Evolutionary conservation across 176 grass and related monocot species (phyloP).

Genomic region (Juncus inflexus): DNA sequence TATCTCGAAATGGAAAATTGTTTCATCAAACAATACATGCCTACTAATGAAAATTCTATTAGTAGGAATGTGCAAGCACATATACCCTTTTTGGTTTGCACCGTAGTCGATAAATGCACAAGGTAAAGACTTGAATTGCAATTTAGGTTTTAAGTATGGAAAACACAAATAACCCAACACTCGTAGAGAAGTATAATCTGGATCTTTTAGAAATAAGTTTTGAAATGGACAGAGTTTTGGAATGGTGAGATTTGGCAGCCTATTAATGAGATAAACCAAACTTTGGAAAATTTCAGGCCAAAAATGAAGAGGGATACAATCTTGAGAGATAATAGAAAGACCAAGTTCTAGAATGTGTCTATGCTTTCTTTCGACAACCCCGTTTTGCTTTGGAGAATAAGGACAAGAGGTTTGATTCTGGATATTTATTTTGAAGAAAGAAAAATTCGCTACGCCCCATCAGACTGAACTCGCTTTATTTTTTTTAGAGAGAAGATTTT

Average conservation of each 20-base stretch:
- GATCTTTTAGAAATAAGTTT: not conserved
- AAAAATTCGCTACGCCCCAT: not conserved
- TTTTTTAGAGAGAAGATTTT: not conserved
- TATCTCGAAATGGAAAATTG: not conserved
- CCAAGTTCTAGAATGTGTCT: not conserved
- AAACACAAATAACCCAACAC: not conserved
- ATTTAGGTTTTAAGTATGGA: not conserved
- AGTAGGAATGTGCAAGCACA: not conserved
- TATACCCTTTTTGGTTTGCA: not conserved
- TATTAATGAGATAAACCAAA: not conserved
- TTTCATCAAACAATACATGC: not conserved
- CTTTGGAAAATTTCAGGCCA: constrained; percentile 2
- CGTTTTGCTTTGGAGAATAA: not conserved
- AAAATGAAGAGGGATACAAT: not conserved
- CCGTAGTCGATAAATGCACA: not conserved
- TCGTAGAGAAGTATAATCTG: not conserved
- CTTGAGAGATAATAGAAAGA: not conserved
- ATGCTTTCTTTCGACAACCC: not conserved
- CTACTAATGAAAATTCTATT: not conserved
- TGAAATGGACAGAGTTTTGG: not conserved
- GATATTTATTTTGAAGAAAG: not conserved
- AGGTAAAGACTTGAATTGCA: not conserved
- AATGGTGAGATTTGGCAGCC: not conserved
- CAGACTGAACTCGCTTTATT: not conserved
- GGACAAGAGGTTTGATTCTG: not conserved